Conservation (phyloP, 1,139 yeast genomes). For the Yamadazyma diospyri region DNA sequence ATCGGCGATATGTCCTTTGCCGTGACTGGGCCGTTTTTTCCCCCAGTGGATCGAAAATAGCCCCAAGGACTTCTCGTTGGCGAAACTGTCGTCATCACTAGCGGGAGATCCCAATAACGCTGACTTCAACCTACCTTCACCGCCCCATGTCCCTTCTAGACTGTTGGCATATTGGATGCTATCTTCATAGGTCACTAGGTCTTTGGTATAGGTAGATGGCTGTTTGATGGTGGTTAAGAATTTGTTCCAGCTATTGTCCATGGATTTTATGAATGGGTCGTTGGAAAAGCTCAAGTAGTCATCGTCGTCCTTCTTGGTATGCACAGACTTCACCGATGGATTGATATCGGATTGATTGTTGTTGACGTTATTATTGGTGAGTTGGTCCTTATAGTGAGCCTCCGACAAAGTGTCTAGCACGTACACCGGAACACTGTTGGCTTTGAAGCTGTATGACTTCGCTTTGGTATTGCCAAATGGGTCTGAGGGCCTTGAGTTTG, state of each 20-base stretch:
- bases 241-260: slow-evolving; percentile 39
- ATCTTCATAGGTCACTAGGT: slow-evolving; percentile 22
- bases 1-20: slow-evolving; percentile 10
- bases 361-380: slow-evolving; percentile 30
- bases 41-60: neutral
- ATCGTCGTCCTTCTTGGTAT: slow-evolving; percentile 22
- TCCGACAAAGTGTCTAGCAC: slow-evolving; percentile 53
- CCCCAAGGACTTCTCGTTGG: slow-evolving; percentile 15
- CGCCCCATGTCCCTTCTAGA: slow-evolving; percentile 59
- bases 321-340: slow-evolving; percentile 9
- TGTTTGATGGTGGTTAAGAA: slow-evolving; percentile 34
- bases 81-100: slow-evolving; percentile 27
- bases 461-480: slow-evolving; percentile 28
- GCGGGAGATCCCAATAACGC: slow-evolving; percentile 46
- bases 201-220: slow-evolving; percentile 35
- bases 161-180: slow-evolving; percentile 20
- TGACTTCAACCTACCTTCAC: slow-evolving; percentile 57
- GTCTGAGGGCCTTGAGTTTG: slow-evolving; percentile 12
- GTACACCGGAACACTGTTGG: slow-evolving; percentile 52
- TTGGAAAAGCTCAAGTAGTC: slow-evolving; percentile 34
- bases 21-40: neutral
- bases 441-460: slow-evolving; percentile 33
- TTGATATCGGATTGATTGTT: slow-evolving; percentile 11
- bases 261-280: slow-evolving; percentile 37
- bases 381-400: slow-evolving; percentile 39